Percentiles rank a stretch among this genome's conserved stretches.
Conservation (phyloP, 805 yeast genomes). For the Nakazawaea wyomingensis region DNA sequence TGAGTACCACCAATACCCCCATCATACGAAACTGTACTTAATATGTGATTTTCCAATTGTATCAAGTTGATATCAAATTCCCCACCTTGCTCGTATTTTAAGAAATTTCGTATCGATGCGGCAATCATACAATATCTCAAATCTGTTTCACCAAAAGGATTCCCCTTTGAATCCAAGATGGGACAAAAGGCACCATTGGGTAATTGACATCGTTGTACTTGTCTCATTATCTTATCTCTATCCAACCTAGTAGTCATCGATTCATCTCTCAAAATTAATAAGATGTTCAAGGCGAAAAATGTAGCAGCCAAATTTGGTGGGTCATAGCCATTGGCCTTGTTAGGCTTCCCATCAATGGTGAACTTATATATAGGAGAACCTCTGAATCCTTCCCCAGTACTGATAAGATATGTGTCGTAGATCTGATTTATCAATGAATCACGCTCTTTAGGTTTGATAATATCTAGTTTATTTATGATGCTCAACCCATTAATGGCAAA, state of each 20-base stretch:
- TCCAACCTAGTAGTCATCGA: conserved; percentile 33
- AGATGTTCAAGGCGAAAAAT: conserved; percentile 60
- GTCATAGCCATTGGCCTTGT: too few species aligned
- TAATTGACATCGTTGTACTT: conserved; percentile 57
- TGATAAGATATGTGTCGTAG: conserved; percentile 37
- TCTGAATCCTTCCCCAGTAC: conserved; percentile 44
- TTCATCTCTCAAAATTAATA: conserved; percentile 46
- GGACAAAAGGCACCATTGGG: conserved; percentile 56
- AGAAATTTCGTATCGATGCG: conserved; percentile 48
- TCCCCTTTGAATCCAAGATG: conserved; percentile 25
- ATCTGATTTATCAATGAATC: conserved; percentile 35
- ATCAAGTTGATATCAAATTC: conserved; percentile 37
- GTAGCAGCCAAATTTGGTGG: conserved; percentile 70
- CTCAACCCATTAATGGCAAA: conserved; percentile 63
- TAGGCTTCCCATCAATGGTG: too few species aligned
- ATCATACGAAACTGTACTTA: conserved; percentile 33
- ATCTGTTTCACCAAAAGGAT: conserved; percentile 59
- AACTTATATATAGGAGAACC: conserved; percentile 50
- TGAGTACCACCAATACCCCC: conserved; percentile 68
- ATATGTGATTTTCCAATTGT: conserved; percentile 33
- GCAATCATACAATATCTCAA: conserved; percentile 75
- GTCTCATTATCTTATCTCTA: conserved; percentile 38
- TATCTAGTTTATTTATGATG: conserved; percentile 32
- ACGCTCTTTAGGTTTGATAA: conserved; percentile 24
- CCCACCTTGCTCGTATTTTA: conserved; percentile 32